Evolutionary conservation across 805 yeast species (phyloP).

Genomic region (Hanseniaspora clermontiae): DNA sequence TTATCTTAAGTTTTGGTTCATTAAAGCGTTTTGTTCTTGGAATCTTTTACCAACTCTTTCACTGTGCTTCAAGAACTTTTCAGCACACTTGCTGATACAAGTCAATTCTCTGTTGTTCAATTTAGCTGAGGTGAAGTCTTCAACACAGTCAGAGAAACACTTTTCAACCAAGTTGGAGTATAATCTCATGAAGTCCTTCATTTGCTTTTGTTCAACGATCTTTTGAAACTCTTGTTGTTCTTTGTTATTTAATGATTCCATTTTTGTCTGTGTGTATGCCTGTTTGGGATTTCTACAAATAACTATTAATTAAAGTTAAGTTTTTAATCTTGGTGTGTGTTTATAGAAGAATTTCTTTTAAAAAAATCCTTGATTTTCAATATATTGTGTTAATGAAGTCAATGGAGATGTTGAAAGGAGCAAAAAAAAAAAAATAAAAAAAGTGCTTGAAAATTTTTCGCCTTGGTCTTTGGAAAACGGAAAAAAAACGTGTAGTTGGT

Average conservation of each 20-base stretch:
- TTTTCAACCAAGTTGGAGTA: slow-evolving; percentile 92
- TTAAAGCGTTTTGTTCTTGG: slow-evolving; percentile 87
- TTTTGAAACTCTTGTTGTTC: slow-evolving; percentile 96
- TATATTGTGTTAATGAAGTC: too few species aligned
- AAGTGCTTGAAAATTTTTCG: background rate
- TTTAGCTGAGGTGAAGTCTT: slow-evolving; percentile 88
- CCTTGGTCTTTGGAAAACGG: background rate
- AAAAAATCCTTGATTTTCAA: too few species aligned
- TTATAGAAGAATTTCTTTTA: too few species aligned
- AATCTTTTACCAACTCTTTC: slow-evolving; percentile 97
- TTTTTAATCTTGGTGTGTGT: background rate
- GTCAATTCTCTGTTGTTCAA: slow-evolving; percentile 72
- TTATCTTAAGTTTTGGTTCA: slow-evolving; percentile 54
- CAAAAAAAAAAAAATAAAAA: too few species aligned
- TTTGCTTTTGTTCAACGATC: slow-evolving; percentile 91
- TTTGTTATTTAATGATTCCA: slow-evolving; percentile 90
- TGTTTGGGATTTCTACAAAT: background rate
- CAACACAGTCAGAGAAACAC: slow-evolving; percentile 95
- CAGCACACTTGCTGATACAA: slow-evolving; percentile 86
- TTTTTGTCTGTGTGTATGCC: slow-evolving; percentile 26
- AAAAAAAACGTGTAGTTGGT: background rate
- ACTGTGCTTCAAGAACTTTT: slow-evolving; percentile 93
- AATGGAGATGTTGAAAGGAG: background rate
- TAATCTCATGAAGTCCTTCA: slow-evolving; percentile 95
- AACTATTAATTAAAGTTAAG: background rate